Evolutionary conservation across 1,284 basidiomycete species (phyloP).

Genomic region (Leccinum pallidistipes): DNA sequence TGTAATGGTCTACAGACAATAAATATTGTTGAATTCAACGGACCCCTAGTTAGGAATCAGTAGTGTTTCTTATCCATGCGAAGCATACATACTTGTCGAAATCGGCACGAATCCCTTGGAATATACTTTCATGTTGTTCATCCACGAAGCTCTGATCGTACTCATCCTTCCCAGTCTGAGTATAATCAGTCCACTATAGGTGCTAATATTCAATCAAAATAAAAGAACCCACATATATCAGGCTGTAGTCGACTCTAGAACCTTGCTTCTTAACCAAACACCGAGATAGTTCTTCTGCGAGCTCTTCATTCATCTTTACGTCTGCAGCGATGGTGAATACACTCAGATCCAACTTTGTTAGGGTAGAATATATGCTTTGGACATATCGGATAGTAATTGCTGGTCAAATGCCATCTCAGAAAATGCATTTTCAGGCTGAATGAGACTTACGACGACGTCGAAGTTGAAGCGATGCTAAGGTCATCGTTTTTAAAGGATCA

Average conservation of each 20-base stretch:
- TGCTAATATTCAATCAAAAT: neutral
- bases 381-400: neutral
- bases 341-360: slow-evolving; percentile 69
- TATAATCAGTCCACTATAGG: neutral
- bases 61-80: neutral
- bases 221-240: slow-evolving; percentile 75
- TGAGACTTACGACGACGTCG: slow-evolving; percentile 2
- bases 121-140: slow-evolving; percentile 66
- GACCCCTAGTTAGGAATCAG: neutral
- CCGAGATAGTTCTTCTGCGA: slow-evolving; percentile 76
- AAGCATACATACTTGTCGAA: slow-evolving; percentile 59
- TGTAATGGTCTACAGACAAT: neutral
- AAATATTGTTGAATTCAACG: neutral
- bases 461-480: neutral
- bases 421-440: neutral
- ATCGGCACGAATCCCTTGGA: slow-evolving; percentile 80
- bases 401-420: neutral
- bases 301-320: slow-evolving; percentile 67
- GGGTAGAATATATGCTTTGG: neutral
- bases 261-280: slow-evolving; percentile 94
- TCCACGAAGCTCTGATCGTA: slow-evolving; percentile 72
- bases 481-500: slow-evolving; percentile 60
- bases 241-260: slow-evolving; percentile 66
- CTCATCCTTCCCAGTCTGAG: slow-evolving; percentile 80
- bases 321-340: slow-evolving; percentile 80